Percentiles rank a stretch among this genome's conserved stretches.
Conservation (phyloP, 2,329 filamentous ascomycete genomes). For the Didymella pinodella region DNA sequence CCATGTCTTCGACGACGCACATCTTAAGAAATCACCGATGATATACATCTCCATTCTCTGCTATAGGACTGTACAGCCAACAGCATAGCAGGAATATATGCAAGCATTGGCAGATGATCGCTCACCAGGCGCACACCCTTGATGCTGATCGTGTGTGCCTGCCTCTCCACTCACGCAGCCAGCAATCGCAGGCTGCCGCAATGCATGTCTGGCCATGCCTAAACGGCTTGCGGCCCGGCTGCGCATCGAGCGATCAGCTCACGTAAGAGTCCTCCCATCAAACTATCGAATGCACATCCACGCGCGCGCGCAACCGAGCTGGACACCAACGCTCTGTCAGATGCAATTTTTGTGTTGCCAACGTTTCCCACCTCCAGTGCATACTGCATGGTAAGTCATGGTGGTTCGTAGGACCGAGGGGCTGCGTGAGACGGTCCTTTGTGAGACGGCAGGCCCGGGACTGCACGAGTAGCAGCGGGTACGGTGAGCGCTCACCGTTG, state of each 20-base stretch:
- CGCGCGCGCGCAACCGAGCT: not conserved
- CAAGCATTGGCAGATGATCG: slow-evolving; percentile 20
- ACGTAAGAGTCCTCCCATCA: slow-evolving; percentile 12
- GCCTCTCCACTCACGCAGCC: slow-evolving; percentile 1
- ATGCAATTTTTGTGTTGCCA: not conserved
- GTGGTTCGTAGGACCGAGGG: slow-evolving; percentile 7
- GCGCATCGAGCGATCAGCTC: slow-evolving; percentile 19
- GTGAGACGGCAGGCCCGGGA: not conserved
- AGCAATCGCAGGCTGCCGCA: slow-evolving; percentile 6
- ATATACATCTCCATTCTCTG: not conserved
- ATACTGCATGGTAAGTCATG: not conserved
- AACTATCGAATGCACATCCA: slow-evolving; percentile 12
- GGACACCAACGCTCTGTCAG: slow-evolving; percentile 2
- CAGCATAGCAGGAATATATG: slow-evolving; percentile 7
- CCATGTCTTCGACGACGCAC: not conserved
- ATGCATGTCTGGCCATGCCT: slow-evolving; percentile 4
- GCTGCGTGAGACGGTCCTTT: slow-evolving; percentile 11
- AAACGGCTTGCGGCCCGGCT: slow-evolving; percentile 16
- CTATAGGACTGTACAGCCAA: slow-evolving; percentile 7
- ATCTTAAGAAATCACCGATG: not conserved
- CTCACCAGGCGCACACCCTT: slow-evolving; percentile 13
- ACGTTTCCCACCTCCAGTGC: not conserved
- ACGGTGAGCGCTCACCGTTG: slow-evolving; percentile 7
- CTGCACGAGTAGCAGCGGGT: slow-evolving; percentile 1
- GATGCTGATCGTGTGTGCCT: slow-evolving; percentile 17